Base-by-base conservation (phyloP, 257 asterid genomes). In the Ehretia macrophylla region DNA sequence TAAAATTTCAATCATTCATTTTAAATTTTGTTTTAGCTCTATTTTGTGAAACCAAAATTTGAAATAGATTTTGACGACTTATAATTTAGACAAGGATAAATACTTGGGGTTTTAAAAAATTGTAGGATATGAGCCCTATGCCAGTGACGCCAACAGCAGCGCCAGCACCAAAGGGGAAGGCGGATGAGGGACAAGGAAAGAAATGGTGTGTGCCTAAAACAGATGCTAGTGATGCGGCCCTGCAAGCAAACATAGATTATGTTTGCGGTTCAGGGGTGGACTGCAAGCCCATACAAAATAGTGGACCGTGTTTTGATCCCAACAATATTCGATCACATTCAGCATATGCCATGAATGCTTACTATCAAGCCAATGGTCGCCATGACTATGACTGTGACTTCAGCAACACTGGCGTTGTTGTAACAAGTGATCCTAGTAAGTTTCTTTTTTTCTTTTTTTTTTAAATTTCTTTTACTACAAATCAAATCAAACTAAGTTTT, bases 311-410 rank as follows among this genome's bases (percentile, higher is more conserved):
- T 27, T 27, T 27, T 27, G 35, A 27, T 3, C 35, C 35, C 35
- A 18, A 59, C 71, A 60, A 67, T 8, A 48, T 70, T 5, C 52
- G 40, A 55, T 65, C 68, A 5, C 79, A 75, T 39, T 82, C 85
- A 14, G 14, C 80, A 8, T 79, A 62, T 52, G 71, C 42, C 65
- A 79, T 79, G 85, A 79, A 75, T 27, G 52, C 81, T 32, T 79
- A 58, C 61, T 79, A 68, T 38, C 85, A 79, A 21, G 20, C 64
- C 9, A 66, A 72, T 18, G 81, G 85, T 32, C 76, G 56, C 44
- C 10, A 27, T n/a, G 73, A 62, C 21, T 38, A 14, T 48, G 61
- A 60, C 63, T 79, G 85, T 17, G 55, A 72, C 53, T 79, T 79
- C 68, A 16, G 73, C 14, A 76, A 74, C 68, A 63, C 75, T 58